phyloP scores from a whole-genome alignment of 257 asterid species.

The Paulownia fortunei region DNA sequence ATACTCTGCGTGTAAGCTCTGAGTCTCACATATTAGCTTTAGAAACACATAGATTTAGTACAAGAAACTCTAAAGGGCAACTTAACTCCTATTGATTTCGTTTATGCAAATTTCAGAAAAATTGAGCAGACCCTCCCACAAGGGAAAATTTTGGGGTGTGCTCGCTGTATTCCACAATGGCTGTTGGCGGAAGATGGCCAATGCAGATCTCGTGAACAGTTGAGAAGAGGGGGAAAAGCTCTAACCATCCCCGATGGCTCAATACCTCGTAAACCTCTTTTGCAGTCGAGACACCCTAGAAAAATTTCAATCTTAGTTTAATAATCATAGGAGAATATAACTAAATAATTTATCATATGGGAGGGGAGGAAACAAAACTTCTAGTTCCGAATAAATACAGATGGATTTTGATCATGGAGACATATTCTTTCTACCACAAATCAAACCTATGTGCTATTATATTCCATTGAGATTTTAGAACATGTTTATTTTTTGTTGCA shows the following conservation, averaged over 20 bases:
- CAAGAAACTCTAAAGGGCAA: neutral
- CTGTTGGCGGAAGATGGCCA: constrained; percentile 75
- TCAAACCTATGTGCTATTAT: too few species aligned
- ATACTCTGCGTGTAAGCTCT: neutral
- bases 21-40: constrained; percentile 4
- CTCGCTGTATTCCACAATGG: constrained; percentile 72
- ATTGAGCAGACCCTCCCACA: constrained; percentile 56
- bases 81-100: neutral
- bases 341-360: neutral
- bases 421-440: too few species aligned
- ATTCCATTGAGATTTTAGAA: too few species aligned
- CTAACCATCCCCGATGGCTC: constrained; percentile 79
- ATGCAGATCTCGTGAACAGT: constrained; percentile 84
- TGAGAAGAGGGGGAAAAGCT: constrained; percentile 81
- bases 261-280: constrained; percentile 83
- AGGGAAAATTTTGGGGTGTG: constrained; percentile 58
- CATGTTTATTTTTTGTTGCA: too few species aligned
- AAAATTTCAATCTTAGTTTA: neutral
- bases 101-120: constrained; percentile 32
- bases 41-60: constrained; percentile 3
- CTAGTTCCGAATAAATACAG: too few species aligned
- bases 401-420: too few species aligned
- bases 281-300: constrained; percentile 91
- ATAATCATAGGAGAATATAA: neutral
- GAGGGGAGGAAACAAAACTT: too few species aligned